phyloP scores from a whole-genome alignment of 306 rosid species.

The Gynostemma pentaphyllum region DNA sequence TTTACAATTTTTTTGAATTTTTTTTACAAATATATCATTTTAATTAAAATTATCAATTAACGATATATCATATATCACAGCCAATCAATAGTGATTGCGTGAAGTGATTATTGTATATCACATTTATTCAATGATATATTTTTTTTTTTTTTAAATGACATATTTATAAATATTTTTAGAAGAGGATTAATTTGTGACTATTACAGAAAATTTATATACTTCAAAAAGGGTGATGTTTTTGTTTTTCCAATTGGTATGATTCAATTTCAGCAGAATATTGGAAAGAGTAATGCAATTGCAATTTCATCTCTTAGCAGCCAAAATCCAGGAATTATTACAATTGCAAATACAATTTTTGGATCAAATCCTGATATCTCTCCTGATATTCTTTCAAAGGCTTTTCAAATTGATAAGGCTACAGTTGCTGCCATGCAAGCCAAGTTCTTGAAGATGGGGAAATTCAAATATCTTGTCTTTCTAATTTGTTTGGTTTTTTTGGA shows the following conservation, averaged over 20 bases:
- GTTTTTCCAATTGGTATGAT: slow-evolving; percentile 26
- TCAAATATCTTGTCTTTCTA: too few species aligned
- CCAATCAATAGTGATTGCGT: too few species aligned
- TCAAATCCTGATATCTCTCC: slow-evolving; percentile 12
- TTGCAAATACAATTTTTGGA: slow-evolving; percentile 22
- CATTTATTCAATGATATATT: too few species aligned
- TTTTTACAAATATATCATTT: too few species aligned
- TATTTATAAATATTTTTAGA: too few species aligned
- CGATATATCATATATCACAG: too few species aligned
- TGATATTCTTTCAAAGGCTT: slow-evolving; percentile 21
- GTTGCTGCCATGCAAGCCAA: slow-evolving; percentile 17
- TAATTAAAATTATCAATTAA: too few species aligned
- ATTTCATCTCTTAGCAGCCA: slow-evolving; percentile 26
- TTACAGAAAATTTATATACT: slow-evolving; percentile 22
- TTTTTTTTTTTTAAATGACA: too few species aligned
- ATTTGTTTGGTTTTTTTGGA: too few species aligned
- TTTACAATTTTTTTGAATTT: too few species aligned
- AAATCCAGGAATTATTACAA: slow-evolving; percentile 20
- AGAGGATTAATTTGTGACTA: too few species aligned
- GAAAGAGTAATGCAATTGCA: slow-evolving; percentile 19
- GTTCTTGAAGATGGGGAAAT: slow-evolving; percentile 14
- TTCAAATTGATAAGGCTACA: slow-evolving; percentile 19
- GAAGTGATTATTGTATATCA: too few species aligned
- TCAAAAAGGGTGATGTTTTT: slow-evolving; percentile 27
- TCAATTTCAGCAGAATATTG: slow-evolving; percentile 26